Evolutionary conservation across 2,329 filamentous ascomycete species (phyloP), one percentile per base, ranked within the genome.

Genomic region (Fonsecaea multimorphosa): DNA sequence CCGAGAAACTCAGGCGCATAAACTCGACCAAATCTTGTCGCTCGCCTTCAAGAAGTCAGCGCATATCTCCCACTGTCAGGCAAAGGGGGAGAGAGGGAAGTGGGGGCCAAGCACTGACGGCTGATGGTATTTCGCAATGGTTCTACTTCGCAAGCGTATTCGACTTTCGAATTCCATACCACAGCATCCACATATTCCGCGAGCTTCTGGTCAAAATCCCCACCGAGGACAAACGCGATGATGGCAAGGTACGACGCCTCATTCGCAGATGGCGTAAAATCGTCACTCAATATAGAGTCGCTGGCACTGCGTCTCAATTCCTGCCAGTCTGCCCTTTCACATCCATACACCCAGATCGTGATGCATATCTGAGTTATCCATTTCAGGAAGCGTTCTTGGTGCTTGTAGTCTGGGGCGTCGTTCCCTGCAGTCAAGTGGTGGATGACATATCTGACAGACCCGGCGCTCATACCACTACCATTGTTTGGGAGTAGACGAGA

Each of bases 151-250:
- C 29, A 19, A 2, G 49, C 14, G 27, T 53, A 44, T 16, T 61
- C 46, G 32, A 44, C 31, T 29, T 32, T 38, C 1, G 58, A 61
- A 38, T 40, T 22, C 58, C 58, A 61, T 22, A 61, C 58, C 31
- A 61, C 58, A 40, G 58, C 58, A 40, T 61, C 58, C 19, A 61
- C n/a, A 53, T 61, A 61, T 29, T 61, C 58, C 7, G 9, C 16
- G 29, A 61, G 58, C 34, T 27, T 61, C 29, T 29, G 14, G 29
- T 38, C 22, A 11, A 53, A 14, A 6, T 27, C 22, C 51, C 31
- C 58, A 19, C 46, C 58, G 7, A 61, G 32, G 14, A 61, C 58
- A 16, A 61, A 61, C 2, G 58, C 44, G 32, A 61, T 53, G 46
- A 61, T 61, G 3, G 46, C 24, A 9, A 61, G 58, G 40, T 61